Evolutionary conservation across 225 moss, liverwort and hornwort species (phyloP).

Genomic region (Rhytidiadelphus loreus): DNA sequence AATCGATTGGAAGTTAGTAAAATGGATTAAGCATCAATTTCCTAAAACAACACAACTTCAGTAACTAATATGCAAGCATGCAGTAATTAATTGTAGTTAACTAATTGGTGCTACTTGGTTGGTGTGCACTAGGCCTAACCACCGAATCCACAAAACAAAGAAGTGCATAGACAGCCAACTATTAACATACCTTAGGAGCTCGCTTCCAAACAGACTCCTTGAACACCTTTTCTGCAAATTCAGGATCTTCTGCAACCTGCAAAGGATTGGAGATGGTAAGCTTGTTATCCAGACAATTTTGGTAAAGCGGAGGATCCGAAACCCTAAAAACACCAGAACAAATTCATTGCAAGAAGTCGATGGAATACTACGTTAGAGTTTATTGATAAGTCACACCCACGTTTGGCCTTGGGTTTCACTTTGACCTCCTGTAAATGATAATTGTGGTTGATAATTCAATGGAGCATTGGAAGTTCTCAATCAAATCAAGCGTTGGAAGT

Average conservation of each 20-base stretch:
- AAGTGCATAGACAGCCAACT: background rate
- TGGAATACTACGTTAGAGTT: background rate
- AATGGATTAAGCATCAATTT: background rate
- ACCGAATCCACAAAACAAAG: background rate
- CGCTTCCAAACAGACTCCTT: background rate
- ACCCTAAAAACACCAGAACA: background rate
- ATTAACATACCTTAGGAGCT: slow-evolving; percentile 49
- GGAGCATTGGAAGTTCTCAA: background rate
- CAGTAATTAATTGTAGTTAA: background rate
- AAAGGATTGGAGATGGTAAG: background rate
- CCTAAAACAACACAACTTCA: background rate
- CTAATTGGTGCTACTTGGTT: background rate
- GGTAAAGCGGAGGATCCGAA: background rate
- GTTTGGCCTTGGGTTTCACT: background rate
- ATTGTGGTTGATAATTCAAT: background rate
- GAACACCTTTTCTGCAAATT: background rate
- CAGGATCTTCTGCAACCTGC: slow-evolving; percentile 17
- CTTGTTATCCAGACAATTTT: background rate
- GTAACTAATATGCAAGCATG: background rate
- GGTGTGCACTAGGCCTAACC: background rate
- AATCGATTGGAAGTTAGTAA: background rate
- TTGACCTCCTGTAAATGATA: background rate
- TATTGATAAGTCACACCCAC: background rate
- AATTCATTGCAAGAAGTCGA: background rate
- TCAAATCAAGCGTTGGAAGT: background rate